Evolutionary conservation across 2,329 filamentous ascomycete genomes (phyloP), one percentile per base, ranked within the genome.

Genomic region (Colletotrichum tropicale): DNA sequence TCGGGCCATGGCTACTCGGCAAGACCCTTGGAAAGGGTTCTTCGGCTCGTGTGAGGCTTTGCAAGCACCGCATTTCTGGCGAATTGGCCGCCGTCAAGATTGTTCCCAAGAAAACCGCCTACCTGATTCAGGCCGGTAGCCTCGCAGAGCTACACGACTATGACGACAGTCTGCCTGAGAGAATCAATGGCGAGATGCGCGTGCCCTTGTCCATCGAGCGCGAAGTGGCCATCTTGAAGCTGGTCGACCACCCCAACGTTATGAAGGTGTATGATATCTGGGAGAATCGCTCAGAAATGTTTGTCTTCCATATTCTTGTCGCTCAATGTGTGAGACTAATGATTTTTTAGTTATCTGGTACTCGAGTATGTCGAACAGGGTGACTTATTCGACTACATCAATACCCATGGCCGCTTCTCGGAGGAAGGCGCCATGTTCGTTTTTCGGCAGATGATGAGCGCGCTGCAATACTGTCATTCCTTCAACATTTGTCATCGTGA

Each of bases 401-500:
- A 94, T 74, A 87, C 89, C 56, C 89, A 92, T 70, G 94, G 94
- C 16, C 89, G 92, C n/a, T 87, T 99, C 4, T 87, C 90, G 1
- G 97, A 99, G 84, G 91, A 94, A 77, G 93, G 96, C 78, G 93
- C 95, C 7, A 90, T 98, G 67, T 94, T 91, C 81, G 93, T 98
- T 79, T 98, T 98, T 81, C 93, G 96, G 48, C 97, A 99, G 85
- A 96, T 99, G 78, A 94, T 99, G 82, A 95, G 95, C 70, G 97
- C 95, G 1, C 90, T 99, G 66, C 93, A 96, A 5, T 98, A 98
- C 85, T 98, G 96, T 79, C 97, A 99, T 85, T 93, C 94, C 4
- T 95, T 98, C 86, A 96, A 96, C 79, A 98, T 99, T 77, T 98
- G 96, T 82, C 97, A 99, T 82, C 94, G 97, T 28, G 97, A 99